Evolutionary conservation across 352 stramenopile genomes (phyloP).

Genomic region (Pythium folliculosum): DNA sequence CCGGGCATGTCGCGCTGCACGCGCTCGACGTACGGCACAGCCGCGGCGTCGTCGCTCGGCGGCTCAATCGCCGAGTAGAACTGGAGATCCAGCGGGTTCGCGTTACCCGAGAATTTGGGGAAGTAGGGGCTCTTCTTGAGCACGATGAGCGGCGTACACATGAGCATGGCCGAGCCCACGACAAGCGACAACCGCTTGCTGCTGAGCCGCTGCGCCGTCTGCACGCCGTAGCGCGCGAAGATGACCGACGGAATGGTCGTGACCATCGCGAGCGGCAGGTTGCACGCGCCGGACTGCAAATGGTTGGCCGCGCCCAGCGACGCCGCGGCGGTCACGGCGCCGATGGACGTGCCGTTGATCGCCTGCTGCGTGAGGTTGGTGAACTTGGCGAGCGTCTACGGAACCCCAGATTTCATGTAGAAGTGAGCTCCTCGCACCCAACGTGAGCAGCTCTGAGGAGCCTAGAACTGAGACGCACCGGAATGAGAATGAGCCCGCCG

Average conservation of each 20-base stretch:
- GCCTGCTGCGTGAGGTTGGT: slow-evolving; percentile 77
- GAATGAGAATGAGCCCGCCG: slow-evolving; percentile 83
- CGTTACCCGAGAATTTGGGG: slow-evolving; percentile 62
- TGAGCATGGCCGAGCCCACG: slow-evolving; percentile 76
- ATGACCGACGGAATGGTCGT: slow-evolving; percentile 78
- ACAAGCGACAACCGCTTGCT: slow-evolving; percentile 79
- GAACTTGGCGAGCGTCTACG: slow-evolving; percentile 79
- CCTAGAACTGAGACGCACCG: slow-evolving; percentile 33
- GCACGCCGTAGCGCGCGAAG: slow-evolving; percentile 78
- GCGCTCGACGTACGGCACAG: slow-evolving; percentile 47
- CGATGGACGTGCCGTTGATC: slow-evolving; percentile 83
- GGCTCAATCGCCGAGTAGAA: slow-evolving; percentile 45
- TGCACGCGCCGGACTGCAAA: slow-evolving; percentile 64
- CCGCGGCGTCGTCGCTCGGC: not conserved
- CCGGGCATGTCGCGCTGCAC: slow-evolving; percentile 38
- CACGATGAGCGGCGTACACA: slow-evolving; percentile 77
- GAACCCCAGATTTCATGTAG: not conserved
- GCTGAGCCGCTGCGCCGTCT: slow-evolving; percentile 69
- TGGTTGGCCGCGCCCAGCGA: slow-evolving; percentile 78
- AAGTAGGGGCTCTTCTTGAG: slow-evolving; percentile 82
- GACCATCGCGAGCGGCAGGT: slow-evolving; percentile 69
- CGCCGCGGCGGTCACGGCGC: slow-evolving; percentile 70
- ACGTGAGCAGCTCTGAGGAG: not conserved
- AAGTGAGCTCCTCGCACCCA: not conserved
- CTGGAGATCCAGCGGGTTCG: slow-evolving; percentile 72